Base-by-base conservation (phyloP, 2,329 filamentous ascomycete species). In the Colletotrichum graminicola region DNA sequence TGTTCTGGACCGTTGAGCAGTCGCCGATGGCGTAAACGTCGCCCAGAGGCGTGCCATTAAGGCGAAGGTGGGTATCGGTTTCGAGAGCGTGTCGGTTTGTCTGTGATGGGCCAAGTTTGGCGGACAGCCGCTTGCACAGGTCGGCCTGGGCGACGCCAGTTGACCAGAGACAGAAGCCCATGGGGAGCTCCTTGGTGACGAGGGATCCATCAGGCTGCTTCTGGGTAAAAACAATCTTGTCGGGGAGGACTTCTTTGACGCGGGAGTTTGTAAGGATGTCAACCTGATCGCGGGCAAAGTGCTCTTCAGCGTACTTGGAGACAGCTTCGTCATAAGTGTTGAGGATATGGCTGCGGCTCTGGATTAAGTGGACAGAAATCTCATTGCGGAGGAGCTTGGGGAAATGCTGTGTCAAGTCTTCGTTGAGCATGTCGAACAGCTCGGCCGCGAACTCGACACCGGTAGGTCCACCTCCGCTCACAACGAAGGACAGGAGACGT, bases 381-480 rank as follows among this genome's bases (percentile, higher is more conserved):
- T 99, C 94, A 79, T 98, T 98, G 73, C 96, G 91, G n/a, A 99
- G 83, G 39, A 99, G 90, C 73, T 91, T 91, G 2, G 96, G 96
- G 81, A 97, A 99, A 76, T 93, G 90, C 63, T 88, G 86, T 54
- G 91, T 91, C 54, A 99, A 82, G 79, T 99, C 96, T 80, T 99
- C 97, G 78, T 99, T 99, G 21, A 99, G 87, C 80, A 99, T 91
- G 81, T 99, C 96, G 80, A 93, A 98, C 8, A 99, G 87, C 80
- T 99, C 96, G 7, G 96, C 96, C 1, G 97, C 97, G 77, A 99
- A 99, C 80, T 99, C 96, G 45, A 99, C 96, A 72, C 96, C 96
- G 0, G 96, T 99, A 4, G 96, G 96, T 0, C 96, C 96, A 76
- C 96, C 96, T 65, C 96, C 96, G 78, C 94, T 95, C 68, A 99